Conservation (phyloP, 495 filamentous ascomycete genomes). For the Aspergillus leporis region DNA sequence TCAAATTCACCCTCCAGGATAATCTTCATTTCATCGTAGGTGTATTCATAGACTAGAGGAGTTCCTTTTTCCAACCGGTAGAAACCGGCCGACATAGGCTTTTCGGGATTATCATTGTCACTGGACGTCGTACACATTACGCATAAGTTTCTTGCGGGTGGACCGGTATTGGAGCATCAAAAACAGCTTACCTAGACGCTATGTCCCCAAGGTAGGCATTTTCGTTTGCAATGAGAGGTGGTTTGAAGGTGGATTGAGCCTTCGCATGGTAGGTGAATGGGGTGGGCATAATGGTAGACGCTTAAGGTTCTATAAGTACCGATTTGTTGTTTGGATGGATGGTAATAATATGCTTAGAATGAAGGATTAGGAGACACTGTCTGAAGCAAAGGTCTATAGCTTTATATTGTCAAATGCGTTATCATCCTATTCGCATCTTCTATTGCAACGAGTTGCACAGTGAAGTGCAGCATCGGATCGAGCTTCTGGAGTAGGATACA, state of each 20-base stretch:
- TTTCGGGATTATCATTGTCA: slow-evolving; percentile 56
- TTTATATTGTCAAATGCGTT: slow-evolving; percentile 2
- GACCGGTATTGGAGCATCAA: background rate
- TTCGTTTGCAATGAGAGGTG: slow-evolving; percentile 70
- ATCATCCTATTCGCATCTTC: background rate
- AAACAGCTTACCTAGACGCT: slow-evolving; percentile 50
- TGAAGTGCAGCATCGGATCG: slow-evolving; percentile 14
- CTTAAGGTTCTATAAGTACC: background rate
- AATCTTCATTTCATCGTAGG: slow-evolving; percentile 80
- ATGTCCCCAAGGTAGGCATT: slow-evolving; percentile 74
- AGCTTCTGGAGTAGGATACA: slow-evolving; percentile 22
- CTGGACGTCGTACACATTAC: slow-evolving; percentile 26
- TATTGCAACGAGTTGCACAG: background rate
- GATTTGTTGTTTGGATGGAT: background rate
- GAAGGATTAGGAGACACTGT: background rate
- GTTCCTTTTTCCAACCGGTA: slow-evolving; percentile 76
- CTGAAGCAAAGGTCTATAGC: background rate
- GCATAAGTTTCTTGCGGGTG: background rate
- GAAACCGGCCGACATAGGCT: slow-evolving; percentile 68
- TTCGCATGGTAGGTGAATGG: slow-evolving; percentile 54
- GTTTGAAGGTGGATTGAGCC: slow-evolving; percentile 66
- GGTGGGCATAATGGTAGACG: slow-evolving; percentile 31
- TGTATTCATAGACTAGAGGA: slow-evolving; percentile 71
- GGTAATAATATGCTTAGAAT: background rate
- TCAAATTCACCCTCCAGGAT: slow-evolving; percentile 76